These are phyloP conservation scores for Chenopodium berlandieri DNA, from an alignment of 148 eudicot genomes.

Conservation along the genomic window DNA sequence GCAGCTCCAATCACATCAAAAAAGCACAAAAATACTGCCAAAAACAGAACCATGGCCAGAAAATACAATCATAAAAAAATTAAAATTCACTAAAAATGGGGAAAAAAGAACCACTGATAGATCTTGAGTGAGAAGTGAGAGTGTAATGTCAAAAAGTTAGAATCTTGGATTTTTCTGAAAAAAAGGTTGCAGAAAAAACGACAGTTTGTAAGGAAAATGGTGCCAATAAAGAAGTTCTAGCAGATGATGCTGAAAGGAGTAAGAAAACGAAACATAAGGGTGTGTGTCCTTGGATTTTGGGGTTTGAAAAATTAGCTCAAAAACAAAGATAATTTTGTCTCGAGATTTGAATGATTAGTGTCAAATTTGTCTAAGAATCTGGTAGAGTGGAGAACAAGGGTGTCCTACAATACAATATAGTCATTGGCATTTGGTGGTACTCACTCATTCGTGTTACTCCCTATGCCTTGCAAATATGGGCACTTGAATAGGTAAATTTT, in stretches of 20 bases:
- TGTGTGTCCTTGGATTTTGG: neutral
- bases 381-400: constrained; percentile 11
- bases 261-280: neutral
- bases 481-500: too few species aligned
- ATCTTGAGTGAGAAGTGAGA: constrained; percentile 2
- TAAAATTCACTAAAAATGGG: neutral
- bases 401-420: neutral
- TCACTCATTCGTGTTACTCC: neutral
- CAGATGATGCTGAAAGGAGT: neutral
- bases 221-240: neutral
- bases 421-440: neutral
- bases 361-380: constrained; percentile 5
- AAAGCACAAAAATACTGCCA: constrained; percentile 28
- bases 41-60: constrained; percentile 29
- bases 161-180: neutral
- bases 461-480: neutral
- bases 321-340: constrained; percentile 10
- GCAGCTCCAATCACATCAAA: constrained; percentile 38
- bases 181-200: neutral
- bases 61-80: neutral
- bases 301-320: constrained; percentile 3
- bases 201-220: constrained; percentile 4
- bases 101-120: neutral
- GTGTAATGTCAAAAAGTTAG: neutral
- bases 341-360: constrained; percentile 22